phyloP scores from a whole-genome alignment of 2,329 filamentous ascomycete species.

The Alternaria infectoria region DNA sequence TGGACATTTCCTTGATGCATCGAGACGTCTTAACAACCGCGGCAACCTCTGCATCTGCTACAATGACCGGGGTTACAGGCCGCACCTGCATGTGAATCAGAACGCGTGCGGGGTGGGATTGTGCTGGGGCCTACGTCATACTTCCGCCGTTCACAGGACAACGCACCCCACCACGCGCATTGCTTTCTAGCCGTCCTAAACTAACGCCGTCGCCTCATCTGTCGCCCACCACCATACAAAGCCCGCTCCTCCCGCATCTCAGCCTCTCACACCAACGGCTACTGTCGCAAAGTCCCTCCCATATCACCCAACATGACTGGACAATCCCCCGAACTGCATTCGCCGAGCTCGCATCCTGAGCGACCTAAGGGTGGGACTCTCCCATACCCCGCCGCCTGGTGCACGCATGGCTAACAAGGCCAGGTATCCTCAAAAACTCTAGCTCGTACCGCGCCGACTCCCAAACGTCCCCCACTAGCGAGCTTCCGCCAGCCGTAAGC shows the following conservation, averaged over 20 bases:
- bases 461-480: conserved; percentile 55
- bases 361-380: conserved; percentile 52
- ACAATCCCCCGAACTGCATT: conserved; percentile 43
- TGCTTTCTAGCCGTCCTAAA: conserved; percentile 11
- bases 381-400: conserved; percentile 1
- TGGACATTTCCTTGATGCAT: not conserved
- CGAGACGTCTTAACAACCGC: not conserved
- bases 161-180: conserved; percentile 8
- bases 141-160: conserved; percentile 9
- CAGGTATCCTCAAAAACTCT: conserved; percentile 95
- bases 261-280: conserved; percentile 1
- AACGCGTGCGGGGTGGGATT: conserved; percentile 8
- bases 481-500: conserved; percentile 42
- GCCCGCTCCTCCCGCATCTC: not conserved
- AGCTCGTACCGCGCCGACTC: conserved; percentile 64
- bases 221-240: not conserved
- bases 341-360: conserved; percentile 47
- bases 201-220: not conserved
- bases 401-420: conserved; percentile 14
- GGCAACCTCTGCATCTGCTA: conserved; percentile 2
- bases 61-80: not conserved
- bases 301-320: conserved; percentile 34
- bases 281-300: conserved; percentile 16
- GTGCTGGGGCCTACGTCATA: conserved; percentile 12
- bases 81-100: conserved; percentile 6